These are phyloP conservation scores for Apiospora pterosperma DNA, from an alignment of 2,329 filamentous ascomycete genomes.

Conservation along the genomic window DNA sequence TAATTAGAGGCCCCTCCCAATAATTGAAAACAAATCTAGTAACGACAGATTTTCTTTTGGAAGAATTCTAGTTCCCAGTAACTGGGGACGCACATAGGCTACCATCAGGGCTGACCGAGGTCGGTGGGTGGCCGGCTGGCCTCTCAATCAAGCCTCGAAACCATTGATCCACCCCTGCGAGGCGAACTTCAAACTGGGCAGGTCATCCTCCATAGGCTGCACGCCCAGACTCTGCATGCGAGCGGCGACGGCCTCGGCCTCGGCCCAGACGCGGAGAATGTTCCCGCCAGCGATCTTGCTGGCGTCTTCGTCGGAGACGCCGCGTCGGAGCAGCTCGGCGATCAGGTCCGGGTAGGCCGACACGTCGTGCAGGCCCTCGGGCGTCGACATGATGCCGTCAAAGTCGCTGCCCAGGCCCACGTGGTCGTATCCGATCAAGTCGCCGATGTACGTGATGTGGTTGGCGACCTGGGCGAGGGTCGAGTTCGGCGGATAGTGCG, in stretches of 20 bases:
- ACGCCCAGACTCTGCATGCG: slow-evolving; percentile 59
- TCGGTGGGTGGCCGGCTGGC: no score
- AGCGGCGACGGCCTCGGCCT: slow-evolving; percentile 69
- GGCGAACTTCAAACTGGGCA: not conserved
- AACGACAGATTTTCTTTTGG: no score
- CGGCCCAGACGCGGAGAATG: slow-evolving; percentile 77
- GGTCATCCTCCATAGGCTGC: slow-evolving; percentile 51
- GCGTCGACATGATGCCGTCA: slow-evolving; percentile 68
- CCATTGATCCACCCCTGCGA: slow-evolving; percentile 2
- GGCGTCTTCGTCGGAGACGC: slow-evolving; percentile 71
- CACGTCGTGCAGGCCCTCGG: slow-evolving; percentile 78
- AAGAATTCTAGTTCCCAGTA: no score
- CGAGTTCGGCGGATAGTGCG: slow-evolving; percentile 62
- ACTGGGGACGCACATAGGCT: no score
- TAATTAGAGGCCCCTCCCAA: no score
- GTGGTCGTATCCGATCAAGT: slow-evolving; percentile 79
- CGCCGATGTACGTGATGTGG: slow-evolving; percentile 80
- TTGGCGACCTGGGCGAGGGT: slow-evolving; percentile 75
- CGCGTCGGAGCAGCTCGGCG: slow-evolving; percentile 67
- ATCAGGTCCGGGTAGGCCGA: slow-evolving; percentile 78
- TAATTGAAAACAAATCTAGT: no score
- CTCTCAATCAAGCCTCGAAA: not conserved
- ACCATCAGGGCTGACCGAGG: no score
- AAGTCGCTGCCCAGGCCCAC: slow-evolving; percentile 90
- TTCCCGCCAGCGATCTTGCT: slow-evolving; percentile 77